Conservation (phyloP, 768 basidiomycete species). For the Lactifluus echinatus region DNA sequence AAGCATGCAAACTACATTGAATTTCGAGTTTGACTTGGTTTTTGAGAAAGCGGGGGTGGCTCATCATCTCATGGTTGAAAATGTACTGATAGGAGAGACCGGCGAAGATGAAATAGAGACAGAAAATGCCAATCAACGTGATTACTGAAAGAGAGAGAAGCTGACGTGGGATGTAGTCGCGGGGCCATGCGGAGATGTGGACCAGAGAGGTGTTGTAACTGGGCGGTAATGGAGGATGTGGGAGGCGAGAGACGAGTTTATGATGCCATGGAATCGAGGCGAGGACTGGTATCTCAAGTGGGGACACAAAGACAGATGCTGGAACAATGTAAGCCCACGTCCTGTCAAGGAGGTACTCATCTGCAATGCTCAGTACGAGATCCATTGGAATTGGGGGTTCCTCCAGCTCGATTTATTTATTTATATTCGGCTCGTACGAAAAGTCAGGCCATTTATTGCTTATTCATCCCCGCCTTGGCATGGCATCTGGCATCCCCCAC, state of each 20-base stretch:
- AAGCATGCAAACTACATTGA: slow-evolving; percentile 56
- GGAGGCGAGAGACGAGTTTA: slow-evolving; percentile 44
- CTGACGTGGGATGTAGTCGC: slow-evolving; percentile 77
- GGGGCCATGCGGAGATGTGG: slow-evolving; percentile 68
- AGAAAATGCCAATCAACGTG: slow-evolving; percentile 72
- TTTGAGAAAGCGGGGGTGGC: slow-evolving; percentile 87
- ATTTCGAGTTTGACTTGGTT: slow-evolving; percentile 85
- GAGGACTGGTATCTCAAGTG: slow-evolving; percentile 16
- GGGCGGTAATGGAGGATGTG: slow-evolving; percentile 43
- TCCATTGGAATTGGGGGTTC: slow-evolving; percentile 77
- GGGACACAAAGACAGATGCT: slow-evolving; percentile 26
- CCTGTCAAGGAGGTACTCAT: slow-evolving; percentile 68
- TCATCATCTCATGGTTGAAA: slow-evolving; percentile 94
- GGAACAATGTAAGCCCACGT: slow-evolving; percentile 75
- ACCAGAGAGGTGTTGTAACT: slow-evolving; percentile 22
- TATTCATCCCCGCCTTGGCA: too few relatives aligned
- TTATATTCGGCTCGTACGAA: neutral
- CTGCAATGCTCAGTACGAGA: slow-evolving; percentile 60
- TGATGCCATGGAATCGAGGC: slow-evolving; percentile 34
- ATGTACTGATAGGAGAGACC: slow-evolving; percentile 71
- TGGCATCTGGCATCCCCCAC: too few relatives aligned
- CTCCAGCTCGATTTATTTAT: neutral
- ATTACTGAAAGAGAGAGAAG: slow-evolving; percentile 58
- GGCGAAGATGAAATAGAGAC: slow-evolving; percentile 89
- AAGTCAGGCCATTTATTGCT: slow-evolving; percentile 9